These are phyloP conservation scores for Colletotrichum melonis DNA, from an alignment of 2,329 filamentous ascomycete genomes.

Conservation along the genomic window DNA sequence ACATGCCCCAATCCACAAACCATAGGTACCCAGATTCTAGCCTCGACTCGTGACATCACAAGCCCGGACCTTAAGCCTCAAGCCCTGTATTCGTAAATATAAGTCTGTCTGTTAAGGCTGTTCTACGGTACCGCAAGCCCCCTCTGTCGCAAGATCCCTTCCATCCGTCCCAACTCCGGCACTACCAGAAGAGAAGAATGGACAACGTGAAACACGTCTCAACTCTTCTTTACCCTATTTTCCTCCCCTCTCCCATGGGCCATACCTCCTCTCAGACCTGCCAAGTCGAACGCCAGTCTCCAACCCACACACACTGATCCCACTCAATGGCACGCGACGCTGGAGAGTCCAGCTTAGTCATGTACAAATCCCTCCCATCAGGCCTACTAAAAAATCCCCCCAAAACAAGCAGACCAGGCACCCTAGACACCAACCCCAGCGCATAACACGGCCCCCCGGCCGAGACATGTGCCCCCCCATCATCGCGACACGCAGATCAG, in stretches of 20 bases:
- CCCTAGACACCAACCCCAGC: too few relatives aligned
- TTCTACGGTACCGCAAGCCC: neutral
- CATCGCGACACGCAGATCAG: conserved; percentile 6
- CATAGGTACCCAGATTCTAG: too few relatives aligned
- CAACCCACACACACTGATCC: neutral
- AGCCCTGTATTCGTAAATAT: neutral
- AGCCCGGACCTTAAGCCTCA: neutral
- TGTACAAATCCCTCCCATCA: neutral
- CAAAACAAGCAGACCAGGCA: neutral
- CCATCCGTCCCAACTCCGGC: neutral
- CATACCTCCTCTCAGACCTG: neutral
- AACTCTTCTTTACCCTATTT: neutral
- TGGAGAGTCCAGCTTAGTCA: neutral
- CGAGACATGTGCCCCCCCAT: neutral
- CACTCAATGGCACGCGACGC: too few relatives aligned
- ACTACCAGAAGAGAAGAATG: neutral
- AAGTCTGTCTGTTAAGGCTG: neutral
- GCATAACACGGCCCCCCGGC: neutral
- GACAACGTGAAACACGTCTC: conserved; percentile 5
- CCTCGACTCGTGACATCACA: neutral
- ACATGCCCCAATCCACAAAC: neutral
- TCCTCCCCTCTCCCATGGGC: too few relatives aligned
- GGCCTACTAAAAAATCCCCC: too few relatives aligned
- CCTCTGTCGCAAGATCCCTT: neutral
- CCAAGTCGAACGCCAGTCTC: neutral